Evolutionary conservation across 2,329 filamentous ascomycete species (phyloP), one percentile per base, ranked within the genome.

Genomic region (Pseudofabraea citricarpa): DNA sequence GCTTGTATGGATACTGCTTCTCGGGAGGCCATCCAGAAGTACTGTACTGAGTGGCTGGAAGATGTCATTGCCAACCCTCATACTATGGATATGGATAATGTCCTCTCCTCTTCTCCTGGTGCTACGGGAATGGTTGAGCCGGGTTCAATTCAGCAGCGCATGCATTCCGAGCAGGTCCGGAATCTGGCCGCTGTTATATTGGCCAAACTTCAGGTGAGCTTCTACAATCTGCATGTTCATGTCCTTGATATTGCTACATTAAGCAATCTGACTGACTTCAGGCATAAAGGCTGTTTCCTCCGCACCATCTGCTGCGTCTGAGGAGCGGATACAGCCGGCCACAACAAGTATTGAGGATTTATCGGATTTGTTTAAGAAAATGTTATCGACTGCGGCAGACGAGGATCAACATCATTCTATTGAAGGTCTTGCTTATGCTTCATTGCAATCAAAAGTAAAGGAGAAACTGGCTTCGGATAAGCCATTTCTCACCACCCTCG

Each of bases 351-450:
- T 85, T 47, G 81, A 85, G 52, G 79, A 83, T n/a, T 67, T 86
- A 8, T 76, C 79, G 27, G 70, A 68, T 49, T 75, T 79, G 60
- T 84, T 86, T 52, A 79, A 75, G 39, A 79, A 78, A 41, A 82
- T 90, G 68, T 72, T 90, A 36, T 72, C 77, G 35, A 72, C 79
- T 35, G 72, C 79, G 24, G 68, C 72, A 42, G 73, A 37, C 21
- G 19, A 37, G 9, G 35, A 72, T 49, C 75, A 77, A 48, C 78
- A 85, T 55, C 81, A 86, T 58, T 84, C 87, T 1, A 80, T 97
- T 43, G 93, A 98, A 66, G 93, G 91, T 5, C 71, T 98, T 47
- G 93, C 91, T 12, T 97, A 95, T 62, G 84, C 90, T 4, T 95
- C 91, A 8, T 75, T 97, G 27, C 88, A 89, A 56, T 81, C 91